Conservation (phyloP, 768 basidiomycete genomes). For the Omphalotus guepiniiformis region DNA sequence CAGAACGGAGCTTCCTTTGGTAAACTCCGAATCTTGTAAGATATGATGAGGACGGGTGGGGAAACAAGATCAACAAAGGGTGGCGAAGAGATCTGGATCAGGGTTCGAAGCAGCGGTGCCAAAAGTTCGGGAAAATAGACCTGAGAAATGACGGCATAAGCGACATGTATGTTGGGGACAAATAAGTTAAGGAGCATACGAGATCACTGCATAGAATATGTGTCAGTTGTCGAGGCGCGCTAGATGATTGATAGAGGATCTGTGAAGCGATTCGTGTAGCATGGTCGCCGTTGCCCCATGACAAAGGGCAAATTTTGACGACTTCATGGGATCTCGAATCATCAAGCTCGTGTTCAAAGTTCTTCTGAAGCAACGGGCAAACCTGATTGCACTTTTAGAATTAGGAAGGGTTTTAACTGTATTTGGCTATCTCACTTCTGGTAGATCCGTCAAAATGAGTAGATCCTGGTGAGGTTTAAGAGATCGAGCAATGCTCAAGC, state of each 20-base stretch:
- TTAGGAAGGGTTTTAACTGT: not conserved
- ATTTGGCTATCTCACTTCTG: constrained; percentile 47
- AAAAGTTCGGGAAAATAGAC: constrained; percentile 85
- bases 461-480: constrained; percentile 39
- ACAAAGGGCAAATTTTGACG: constrained; percentile 53
- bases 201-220: constrained; percentile 84
- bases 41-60: constrained; percentile 46
- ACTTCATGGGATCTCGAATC: too few relatives aligned
- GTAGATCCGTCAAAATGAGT: constrained; percentile 69
- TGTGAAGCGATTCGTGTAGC: constrained; percentile 35
- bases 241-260: constrained; percentile 18
- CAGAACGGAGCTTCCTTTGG: constrained; percentile 73
- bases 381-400: constrained; percentile 27
- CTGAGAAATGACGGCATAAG: constrained; percentile 37
- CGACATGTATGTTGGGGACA: too few relatives aligned
- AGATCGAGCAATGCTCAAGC: constrained; percentile 30
- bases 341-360: constrained; percentile 21
- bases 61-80: constrained; percentile 29
- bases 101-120: constrained; percentile 68
- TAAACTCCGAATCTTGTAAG: constrained; percentile 74
- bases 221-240: constrained; percentile 29
- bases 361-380: constrained; percentile 40
- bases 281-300: constrained; percentile 63
- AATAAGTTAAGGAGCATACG: constrained; percentile 38
- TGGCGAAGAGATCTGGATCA: constrained; percentile 66